A percentile compares a stretch with the other conserved stretches of the same genome.
Evolutionary conservation across 2,329 filamentous ascomycete species (phyloP).

Genomic region (Torrubiellomyces zombiae): DNA sequence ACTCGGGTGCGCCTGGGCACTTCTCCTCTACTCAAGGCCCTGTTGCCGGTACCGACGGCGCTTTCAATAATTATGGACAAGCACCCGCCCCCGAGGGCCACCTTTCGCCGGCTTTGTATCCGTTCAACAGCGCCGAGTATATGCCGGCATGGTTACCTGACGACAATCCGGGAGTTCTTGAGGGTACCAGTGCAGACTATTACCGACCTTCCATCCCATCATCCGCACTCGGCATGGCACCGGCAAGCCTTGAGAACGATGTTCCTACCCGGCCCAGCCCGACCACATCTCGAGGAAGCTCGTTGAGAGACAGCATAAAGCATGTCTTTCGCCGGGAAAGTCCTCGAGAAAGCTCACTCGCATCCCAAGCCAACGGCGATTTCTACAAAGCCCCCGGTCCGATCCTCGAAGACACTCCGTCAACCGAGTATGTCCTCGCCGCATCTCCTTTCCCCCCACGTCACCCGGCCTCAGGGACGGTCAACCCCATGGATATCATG

Average conservation of each 20-base stretch:
- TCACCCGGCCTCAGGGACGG: conserved; percentile 26
- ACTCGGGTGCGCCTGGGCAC: not conserved
- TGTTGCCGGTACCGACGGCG: not conserved
- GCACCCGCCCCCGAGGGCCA: no score
- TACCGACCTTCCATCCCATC: conserved; percentile 24
- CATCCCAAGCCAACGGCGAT: no score
- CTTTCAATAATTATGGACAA: conserved; percentile 4
- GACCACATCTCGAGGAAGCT: conserved; percentile 16
- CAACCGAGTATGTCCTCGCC: conserved; percentile 12
- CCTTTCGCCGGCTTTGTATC: conserved; percentile 5
- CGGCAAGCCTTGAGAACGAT: no score
- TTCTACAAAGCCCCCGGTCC: no score
- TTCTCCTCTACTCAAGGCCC: not conserved
- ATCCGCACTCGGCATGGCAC: conserved; percentile 23
- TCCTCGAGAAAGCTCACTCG: conserved; percentile 13
- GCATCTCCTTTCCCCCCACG: conserved; percentile 14
- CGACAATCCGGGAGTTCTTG: conserved; percentile 15
- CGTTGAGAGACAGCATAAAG: conserved; percentile 18
- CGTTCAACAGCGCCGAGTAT: conserved; percentile 10
- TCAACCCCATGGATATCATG: conserved; percentile 39
- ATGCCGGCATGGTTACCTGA: conserved; percentile 12
- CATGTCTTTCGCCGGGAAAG: conserved; percentile 19
- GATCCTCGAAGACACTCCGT: conserved; percentile 10
- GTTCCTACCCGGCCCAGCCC: conserved; percentile 10
- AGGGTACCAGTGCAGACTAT: conserved; percentile 22